phyloP scores from a whole-genome alignment of 73 alveolate genomes.

The Paramecium tetraurelia region DNA sequence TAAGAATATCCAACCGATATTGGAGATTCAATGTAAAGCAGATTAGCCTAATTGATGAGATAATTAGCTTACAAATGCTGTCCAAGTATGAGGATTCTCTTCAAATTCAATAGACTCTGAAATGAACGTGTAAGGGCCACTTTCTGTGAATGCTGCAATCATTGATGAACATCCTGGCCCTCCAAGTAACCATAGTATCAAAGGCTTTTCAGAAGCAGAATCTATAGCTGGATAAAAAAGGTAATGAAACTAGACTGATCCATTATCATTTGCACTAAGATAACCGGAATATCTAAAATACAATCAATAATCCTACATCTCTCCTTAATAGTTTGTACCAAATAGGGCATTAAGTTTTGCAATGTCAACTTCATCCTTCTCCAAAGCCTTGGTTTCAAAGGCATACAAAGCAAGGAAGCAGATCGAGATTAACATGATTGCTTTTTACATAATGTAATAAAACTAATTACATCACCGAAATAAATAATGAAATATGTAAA shows the following conservation, averaged over 20 bases:
- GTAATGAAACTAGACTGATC: not conserved
- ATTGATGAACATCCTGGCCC: slow-evolving; percentile 95
- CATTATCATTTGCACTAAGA: not conserved
- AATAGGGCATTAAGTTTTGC: not conserved
- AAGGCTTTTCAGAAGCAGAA: not conserved
- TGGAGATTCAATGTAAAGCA: slow-evolving; percentile 86
- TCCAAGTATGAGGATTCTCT: slow-evolving; percentile 44
- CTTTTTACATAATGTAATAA: not conserved
- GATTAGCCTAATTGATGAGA: slow-evolving; percentile 62
- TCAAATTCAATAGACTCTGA: not conserved
- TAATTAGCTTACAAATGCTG: not conserved
- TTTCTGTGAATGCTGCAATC: slow-evolving; percentile 78
- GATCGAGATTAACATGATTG: not conserved
- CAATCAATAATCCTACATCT: not conserved
- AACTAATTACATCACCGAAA: not conserved
- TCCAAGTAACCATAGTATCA: slow-evolving; percentile 91
- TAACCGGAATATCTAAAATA: slow-evolving; percentile 16
- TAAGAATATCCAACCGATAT: slow-evolving; percentile 77
- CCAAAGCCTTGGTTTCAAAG: not conserved
- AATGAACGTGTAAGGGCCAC: slow-evolving; percentile 74
- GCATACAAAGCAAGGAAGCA: not conserved
- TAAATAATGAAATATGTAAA: not conserved
- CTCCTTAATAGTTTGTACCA: not conserved
- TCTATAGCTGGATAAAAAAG: not conserved
- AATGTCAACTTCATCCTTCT: not conserved